Percentiles rank a stretch among this genome's conserved stretches.
Evolutionary conservation across 169 alveolate genomes (phyloP).

Genomic region (Plasmodium vivax): DNA sequence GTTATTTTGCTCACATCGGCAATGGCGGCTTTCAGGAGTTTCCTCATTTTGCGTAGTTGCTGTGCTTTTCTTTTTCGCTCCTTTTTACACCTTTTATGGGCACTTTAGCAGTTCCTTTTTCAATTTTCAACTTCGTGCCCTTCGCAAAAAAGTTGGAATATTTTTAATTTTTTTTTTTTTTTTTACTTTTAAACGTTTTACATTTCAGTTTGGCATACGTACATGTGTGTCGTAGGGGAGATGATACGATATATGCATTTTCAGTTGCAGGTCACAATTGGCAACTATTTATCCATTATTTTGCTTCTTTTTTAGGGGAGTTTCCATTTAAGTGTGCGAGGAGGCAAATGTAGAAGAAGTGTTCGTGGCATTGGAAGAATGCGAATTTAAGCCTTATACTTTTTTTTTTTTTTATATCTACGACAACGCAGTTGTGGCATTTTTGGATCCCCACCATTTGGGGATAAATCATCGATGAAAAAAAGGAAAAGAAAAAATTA

Average conservation of each 20-base stretch:
- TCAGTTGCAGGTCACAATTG: neutral
- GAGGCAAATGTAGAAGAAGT: neutral
- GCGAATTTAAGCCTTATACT: neutral
- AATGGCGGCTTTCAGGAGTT: constrained; percentile 59
- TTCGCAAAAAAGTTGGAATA: neutral
- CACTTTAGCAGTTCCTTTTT: neutral
- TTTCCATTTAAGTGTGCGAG: neutral
- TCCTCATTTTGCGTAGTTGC: constrained; percentile 43
- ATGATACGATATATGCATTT: neutral
- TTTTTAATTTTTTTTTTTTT: neutral
- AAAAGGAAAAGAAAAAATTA: neutral
- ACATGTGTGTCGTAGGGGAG: neutral
- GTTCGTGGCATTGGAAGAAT: neutral
- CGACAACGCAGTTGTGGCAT: neutral
- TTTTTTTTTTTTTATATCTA: neutral
- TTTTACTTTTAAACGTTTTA: neutral
- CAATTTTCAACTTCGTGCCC: neutral
- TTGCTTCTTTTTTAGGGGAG: neutral
- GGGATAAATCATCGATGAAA: neutral
- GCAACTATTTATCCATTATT: neutral
- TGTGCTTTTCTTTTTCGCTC: neutral
- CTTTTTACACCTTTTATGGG: neutral
- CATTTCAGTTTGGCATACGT: neutral
- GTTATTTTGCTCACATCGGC: constrained; percentile 41
- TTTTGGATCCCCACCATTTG: neutral